These are phyloP conservation scores for Limnanthes douglasii DNA, from an alignment of 345 rosid genomes.

Conservation along the genomic window DNA sequence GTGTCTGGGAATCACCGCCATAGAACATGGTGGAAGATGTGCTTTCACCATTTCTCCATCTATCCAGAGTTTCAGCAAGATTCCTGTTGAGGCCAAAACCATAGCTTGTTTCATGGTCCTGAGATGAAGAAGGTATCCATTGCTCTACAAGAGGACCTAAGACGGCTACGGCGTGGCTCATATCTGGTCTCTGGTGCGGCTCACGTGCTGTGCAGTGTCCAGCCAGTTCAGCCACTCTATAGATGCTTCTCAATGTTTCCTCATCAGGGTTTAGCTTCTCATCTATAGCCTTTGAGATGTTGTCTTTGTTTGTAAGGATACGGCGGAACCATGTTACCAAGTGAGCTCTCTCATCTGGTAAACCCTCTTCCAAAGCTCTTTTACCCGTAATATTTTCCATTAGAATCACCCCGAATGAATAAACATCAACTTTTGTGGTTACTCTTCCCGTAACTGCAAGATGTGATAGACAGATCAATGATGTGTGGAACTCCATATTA, in stretches of 20 bases:
- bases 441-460: conserved; percentile 83
- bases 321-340: conserved; percentile 82
- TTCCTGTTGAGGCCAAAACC: conserved; percentile 62
- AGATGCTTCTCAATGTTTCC: conserved; percentile 49
- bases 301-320: conserved; percentile 45
- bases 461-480: too few species aligned
- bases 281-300: conserved; percentile 45
- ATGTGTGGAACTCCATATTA: too few species aligned
- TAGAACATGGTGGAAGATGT: conserved; percentile 40
- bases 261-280: conserved; percentile 37
- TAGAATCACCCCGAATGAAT: conserved; percentile 74
- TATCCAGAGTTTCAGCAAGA: conserved; percentile 66
- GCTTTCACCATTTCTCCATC: conserved; percentile 81
- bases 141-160: conserved; percentile 70
- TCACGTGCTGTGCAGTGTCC: conserved; percentile 86
- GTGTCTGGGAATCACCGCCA: conserved; percentile 29
- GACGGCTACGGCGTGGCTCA: conserved; percentile 75
- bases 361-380: conserved; percentile 55
- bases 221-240: conserved; percentile 66
- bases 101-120: conserved; percentile 46
- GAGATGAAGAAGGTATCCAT: conserved; percentile 69
- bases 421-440: conserved; percentile 79
- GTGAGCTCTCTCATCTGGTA: conserved; percentile 62
- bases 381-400: conserved; percentile 87
- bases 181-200: conserved; percentile 78